Base-by-base conservation (phyloP, 257 asterid genomes). In the Nicotiana tomentosiformis region DNA sequence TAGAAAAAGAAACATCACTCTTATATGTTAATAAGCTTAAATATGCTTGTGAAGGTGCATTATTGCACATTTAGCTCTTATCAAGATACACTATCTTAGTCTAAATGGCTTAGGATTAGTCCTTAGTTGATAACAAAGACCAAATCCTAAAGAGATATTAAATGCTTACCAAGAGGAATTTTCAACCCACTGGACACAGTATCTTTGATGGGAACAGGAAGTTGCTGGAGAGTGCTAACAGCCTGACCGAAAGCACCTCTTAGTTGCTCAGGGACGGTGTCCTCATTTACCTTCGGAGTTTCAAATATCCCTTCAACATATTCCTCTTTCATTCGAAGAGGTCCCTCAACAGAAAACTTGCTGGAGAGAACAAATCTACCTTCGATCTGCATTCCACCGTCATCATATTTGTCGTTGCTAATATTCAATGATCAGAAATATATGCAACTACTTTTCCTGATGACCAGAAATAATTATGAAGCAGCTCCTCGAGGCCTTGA, bases 281-380 rank as follows among this genome's bases (percentile, higher is more conserved):
- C 95, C 86, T 94, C 97, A 10, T 87, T 81, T 69, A 96, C 87
- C 93, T 90, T 93, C 7, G 98, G 98, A 65, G 97, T 86, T 80
- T 91, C 98, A 33, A 94, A 43, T 87, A 89, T 61, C 68, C 95
- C 98, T 88, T 94, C 98, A n/a, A 93, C 70, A 74, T 93, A 96
- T 87, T 92, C 99, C 87, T 96, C 99, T 86, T 94, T 94, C 91
- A 96, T 87, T 60, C 98, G 87, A 78, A 94, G 93, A 49, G 99
- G 96, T 30, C 98, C 98, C 92, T 96, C 99, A 8, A 94, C 92
- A 12, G 95, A 82, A 84, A 96, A 87, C 91, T 86, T 92, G 80
- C 91, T 87, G 26, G 96, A 84, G 78, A 96, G 82, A 43, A 78
- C 86, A 78, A 94, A 85, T 68, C 86, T 93, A 89, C 91, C 92